Base-by-base conservation (phyloP, 495 filamentous ascomycete species). In the Neurospora tetrasperma region DNA sequence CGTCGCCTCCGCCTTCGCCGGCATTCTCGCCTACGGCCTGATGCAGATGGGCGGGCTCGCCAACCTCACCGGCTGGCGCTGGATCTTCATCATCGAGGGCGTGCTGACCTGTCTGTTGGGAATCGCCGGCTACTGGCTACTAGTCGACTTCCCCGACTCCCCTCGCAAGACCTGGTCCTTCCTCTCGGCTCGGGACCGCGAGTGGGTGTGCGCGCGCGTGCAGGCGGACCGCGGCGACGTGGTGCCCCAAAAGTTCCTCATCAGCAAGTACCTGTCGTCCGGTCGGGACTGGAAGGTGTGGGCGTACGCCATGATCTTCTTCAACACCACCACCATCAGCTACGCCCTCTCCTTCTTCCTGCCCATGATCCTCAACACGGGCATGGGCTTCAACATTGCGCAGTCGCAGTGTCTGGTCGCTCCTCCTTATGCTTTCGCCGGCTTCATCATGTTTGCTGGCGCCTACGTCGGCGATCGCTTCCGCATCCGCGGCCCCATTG, bases 301-400 rank as follows among this genome's bases (percentile, higher is more conserved):
- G 88, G 85, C 78, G 2, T 90, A 89, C 74, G 88, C 84, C 27
- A 75, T 88, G 78, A 84, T 89, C 73, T 89, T 88, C 81, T 86
- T 88, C 79, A 86, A 82, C 78, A 82, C 84, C 27, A 89, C 88
- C 8, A 90, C 88, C 20, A 83, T 87, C 73, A 84, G 87, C 31
- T 90, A 91, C 76, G 86, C 89, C 14, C 88, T 91, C 46, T 88
- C 89, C 44, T 91, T 90, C 81, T 91, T 91, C 82, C 79, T 92
- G 18, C 90, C 90, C 38, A 85, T 90, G 75, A 91, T 91, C 77
- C 86, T 91, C 16, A 73, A 77, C 6, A 75, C 78, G 3, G 86
- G 85, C 70, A 87, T 92, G 85, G 85, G 85, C 41, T 92, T 89
- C 82, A 79, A 74, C 74, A 79, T 87, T 44, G 89, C 80, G 14